Base-by-base conservation (phyloP, 805 yeast species). In the Starmerella asiatica region DNA sequence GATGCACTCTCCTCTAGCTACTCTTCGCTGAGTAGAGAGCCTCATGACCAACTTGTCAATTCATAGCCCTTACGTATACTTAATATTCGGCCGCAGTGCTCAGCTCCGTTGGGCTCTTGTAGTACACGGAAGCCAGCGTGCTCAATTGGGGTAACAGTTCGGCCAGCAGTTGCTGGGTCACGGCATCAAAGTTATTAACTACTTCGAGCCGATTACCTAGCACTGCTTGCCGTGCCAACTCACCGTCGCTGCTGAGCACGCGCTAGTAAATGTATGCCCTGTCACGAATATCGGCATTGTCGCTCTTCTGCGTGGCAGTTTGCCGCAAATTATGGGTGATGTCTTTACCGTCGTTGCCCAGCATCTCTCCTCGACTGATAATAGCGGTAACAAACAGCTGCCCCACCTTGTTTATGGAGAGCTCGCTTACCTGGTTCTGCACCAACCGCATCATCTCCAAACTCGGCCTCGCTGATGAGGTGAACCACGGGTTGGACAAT, bases 221-320 rank as follows among this genome's bases (percentile, higher is more conserved):
- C 21, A 83, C 67, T 34, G 82, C 64, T 32, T 67, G 64, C 47
- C 68, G 64, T 37, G 79, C 93, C 48, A 85, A 74, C 35, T 81
- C 78, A 3, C 77, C 73, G 53, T 88, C 96, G 51, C 84, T 75
- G 2, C 93, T 74, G 9, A 86, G 60, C 33, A 86, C 57, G 39
- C 94, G 70, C 94, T 94, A 83, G 61, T 86, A 86, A 51, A 84
- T 76, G 55, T 68, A 81, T 0, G 91, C 94, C 34, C 95, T 62
- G 54, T 83, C 93, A 46, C 95, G 68, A 15, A 85, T 60, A 60
- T 86, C 97, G 0, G 95, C 94, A 52, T 85, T 79, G 50, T 78
- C 78, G 9, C 68, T 67, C 28, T 77, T 79, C 48, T 81, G 86
- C 0, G 94, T 82, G 19, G 84, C 80, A 48, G 66, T 63, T 55